A percentile compares a stretch with the other conserved stretches of the same genome.
These are phyloP conservation scores for Xylariaceae sp. DNA, from an alignment of 2,329 filamentous ascomycete species.

Conservation along the genomic window DNA sequence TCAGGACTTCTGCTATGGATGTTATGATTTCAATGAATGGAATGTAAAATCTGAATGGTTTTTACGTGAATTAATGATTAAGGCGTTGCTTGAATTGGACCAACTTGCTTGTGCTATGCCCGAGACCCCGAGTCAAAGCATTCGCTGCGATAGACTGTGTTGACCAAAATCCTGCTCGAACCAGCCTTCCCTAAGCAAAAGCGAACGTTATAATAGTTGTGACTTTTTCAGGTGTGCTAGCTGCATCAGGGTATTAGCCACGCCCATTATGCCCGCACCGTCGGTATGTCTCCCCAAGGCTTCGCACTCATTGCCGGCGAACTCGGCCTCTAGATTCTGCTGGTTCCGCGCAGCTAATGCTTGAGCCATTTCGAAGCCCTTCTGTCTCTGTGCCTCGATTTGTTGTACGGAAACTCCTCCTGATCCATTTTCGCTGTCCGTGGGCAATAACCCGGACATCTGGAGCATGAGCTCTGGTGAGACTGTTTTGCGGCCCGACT, in stretches of 20 bases:
- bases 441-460: conserved; percentile 56
- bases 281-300: conserved; percentile 33
- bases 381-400: conserved; percentile 30
- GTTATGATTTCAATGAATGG: too few species aligned
- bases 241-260: conserved; percentile 31
- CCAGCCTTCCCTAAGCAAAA: too few species aligned
- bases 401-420: conserved; percentile 18
- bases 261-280: conserved; percentile 29
- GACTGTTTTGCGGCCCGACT: conserved; percentile 60
- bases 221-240: conserved; percentile 26
- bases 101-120: too few species aligned
- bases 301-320: conserved; percentile 23
- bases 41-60: too few species aligned
- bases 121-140: too few species aligned
- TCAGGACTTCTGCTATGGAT: too few species aligned
- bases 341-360: conserved; percentile 23
- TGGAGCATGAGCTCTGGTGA: conserved; percentile 59
- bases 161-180: too few species aligned
- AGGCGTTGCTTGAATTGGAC: too few species aligned
- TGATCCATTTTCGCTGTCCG: not conserved
- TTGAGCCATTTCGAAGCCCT: conserved; percentile 29
- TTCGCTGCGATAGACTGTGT: too few species aligned
- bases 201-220: conserved; percentile 12
- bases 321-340: conserved; percentile 27
- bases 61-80: too few species aligned